Evolutionary conservation across 257 asterid species (phyloP).

Genomic region (Salvia rosmarinus): DNA sequence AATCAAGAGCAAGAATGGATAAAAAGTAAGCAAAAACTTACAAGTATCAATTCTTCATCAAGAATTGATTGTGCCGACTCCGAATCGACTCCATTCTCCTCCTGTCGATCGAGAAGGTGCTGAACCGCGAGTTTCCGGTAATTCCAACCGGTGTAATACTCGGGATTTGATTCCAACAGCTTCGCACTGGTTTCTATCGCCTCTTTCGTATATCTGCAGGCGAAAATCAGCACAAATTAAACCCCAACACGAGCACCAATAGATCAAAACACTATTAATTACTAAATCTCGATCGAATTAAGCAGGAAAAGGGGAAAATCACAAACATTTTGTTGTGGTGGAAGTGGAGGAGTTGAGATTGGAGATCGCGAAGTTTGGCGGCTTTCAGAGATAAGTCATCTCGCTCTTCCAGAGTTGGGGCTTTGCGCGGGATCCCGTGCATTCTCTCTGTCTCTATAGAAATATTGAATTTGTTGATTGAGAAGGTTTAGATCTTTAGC

Average conservation of each 20-base stretch:
- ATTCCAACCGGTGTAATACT: slow-evolving; percentile 90
- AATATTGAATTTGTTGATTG: not conserved
- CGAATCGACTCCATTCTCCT: slow-evolving; percentile 43
- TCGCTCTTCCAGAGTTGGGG: slow-evolving; percentile 61
- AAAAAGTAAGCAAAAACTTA: slow-evolving; percentile 45
- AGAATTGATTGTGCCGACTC: slow-evolving; percentile 54
- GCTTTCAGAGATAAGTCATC: slow-evolving; percentile 64
- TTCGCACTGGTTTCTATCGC: slow-evolving; percentile 71
- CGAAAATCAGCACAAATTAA: slow-evolving; percentile 17
- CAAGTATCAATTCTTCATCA: slow-evolving; percentile 76
- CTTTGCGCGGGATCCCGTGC: slow-evolving; percentile 89
- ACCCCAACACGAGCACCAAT: not conserved
- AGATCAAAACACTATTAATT: not conserved
- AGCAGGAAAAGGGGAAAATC: not conserved
- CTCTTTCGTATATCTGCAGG: slow-evolving; percentile 77
- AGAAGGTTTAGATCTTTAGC: slow-evolving; percentile 23
- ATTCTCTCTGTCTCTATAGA: slow-evolving; percentile 34
- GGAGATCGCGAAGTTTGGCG: slow-evolving; percentile 74
- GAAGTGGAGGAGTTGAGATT: slow-evolving; percentile 72
- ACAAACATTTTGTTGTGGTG: slow-evolving; percentile 69
- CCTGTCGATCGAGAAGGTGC: slow-evolving; percentile 44
- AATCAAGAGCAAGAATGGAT: slow-evolving; percentile 18
- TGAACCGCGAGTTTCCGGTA: slow-evolving; percentile 83
- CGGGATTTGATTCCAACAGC: slow-evolving; percentile 82
- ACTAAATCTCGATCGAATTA: not conserved